Evolutionary conservation across 2,329 filamentous ascomycete species (phyloP), one percentile per base, ranked within the genome.

Genomic region (Aspergillus glaucus): DNA sequence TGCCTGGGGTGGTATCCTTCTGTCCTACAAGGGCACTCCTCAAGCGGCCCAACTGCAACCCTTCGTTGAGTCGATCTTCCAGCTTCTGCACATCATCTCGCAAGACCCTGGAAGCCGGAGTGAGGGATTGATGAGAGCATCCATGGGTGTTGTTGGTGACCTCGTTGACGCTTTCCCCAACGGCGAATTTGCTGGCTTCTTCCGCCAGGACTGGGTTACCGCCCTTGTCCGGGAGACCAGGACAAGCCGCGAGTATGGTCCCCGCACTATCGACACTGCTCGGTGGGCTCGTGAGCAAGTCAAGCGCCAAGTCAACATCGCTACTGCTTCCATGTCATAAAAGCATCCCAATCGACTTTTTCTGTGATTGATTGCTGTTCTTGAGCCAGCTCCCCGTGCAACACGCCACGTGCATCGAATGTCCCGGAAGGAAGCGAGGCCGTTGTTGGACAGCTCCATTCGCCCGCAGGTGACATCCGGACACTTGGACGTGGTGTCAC

Each of bases 271-370:
- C 57, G 89, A 96, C 57, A 97, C 93, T 43, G 93, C 93, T 65
- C 87, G 92, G 62, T 98, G 93, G 93, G 91, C 93, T 55, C 86
- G 92, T 52, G 93, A 97, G 73, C 90, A 96, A 69, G 91, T 97
- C 69, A 97, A 96, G 80, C 87, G 89, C 62, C 93, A 98, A 50
- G 62, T 70, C 48, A 67, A 62, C 58, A 48, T 72, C 55, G 62
- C 66, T 34, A 66, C 67, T 47, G 62, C 63, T 40, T 62, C 63
- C 26, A 70, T 70, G 68, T 64, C 68, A 28, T 72, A 69, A 65
- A 50, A 24, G 24, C 24, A 24, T 30, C 21, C 12, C 34, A 22
- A 30, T 37, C 19, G 46, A 44, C 43, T 46, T 42, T 39, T 12
- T 12, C 32, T 42, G 39, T 43, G 45, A 46, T 50, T 42, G 39